phyloP scores from a whole-genome alignment of 1,139 yeast species.

The Saccharomyces hybrid region DNA sequence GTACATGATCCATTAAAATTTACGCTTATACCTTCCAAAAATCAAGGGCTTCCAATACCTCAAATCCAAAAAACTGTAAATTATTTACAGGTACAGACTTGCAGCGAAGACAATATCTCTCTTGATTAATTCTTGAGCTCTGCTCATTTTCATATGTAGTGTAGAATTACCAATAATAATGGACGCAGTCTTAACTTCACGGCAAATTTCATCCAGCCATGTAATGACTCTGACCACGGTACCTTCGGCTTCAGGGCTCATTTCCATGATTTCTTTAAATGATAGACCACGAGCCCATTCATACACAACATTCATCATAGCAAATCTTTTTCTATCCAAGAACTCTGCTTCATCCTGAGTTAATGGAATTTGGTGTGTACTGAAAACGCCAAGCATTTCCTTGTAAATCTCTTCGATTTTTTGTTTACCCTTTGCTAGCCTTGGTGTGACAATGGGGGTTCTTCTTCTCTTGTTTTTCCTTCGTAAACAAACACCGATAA shows the following conservation, averaged over 20 bases:
- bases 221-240: slow-evolving; percentile 96
- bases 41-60: not conserved
- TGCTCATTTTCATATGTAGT: slow-evolving; percentile 78
- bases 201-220: slow-evolving; percentile 85
- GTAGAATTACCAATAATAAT: slow-evolving; percentile 88
- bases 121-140: slow-evolving; percentile 90
- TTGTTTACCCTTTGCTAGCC: slow-evolving; percentile 69
- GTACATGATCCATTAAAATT: not conserved
- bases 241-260: slow-evolving; percentile 90
- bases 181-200: slow-evolving; percentile 92
- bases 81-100: slow-evolving; percentile 62
- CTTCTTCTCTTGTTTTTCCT: slow-evolving; percentile 57
- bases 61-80: not conserved
- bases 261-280: slow-evolving; percentile 81
- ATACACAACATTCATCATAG: slow-evolving; percentile 84
- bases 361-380: slow-evolving; percentile 60
- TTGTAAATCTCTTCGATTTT: slow-evolving; percentile 66
- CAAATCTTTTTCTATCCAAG: slow-evolving; percentile 75
- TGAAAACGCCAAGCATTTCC: slow-evolving; percentile 53
- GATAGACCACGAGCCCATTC: slow-evolving; percentile 97
- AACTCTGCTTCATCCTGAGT: slow-evolving; percentile 85
- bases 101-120: slow-evolving; percentile 97
- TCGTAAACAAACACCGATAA: slow-evolving; percentile 89
- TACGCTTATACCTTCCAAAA: not conserved
- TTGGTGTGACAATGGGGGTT: slow-evolving; percentile 64